These are phyloP conservation scores for Daphne laureola DNA, from an alignment of 441 rosid genomes.

Conservation along the genomic window DNA sequence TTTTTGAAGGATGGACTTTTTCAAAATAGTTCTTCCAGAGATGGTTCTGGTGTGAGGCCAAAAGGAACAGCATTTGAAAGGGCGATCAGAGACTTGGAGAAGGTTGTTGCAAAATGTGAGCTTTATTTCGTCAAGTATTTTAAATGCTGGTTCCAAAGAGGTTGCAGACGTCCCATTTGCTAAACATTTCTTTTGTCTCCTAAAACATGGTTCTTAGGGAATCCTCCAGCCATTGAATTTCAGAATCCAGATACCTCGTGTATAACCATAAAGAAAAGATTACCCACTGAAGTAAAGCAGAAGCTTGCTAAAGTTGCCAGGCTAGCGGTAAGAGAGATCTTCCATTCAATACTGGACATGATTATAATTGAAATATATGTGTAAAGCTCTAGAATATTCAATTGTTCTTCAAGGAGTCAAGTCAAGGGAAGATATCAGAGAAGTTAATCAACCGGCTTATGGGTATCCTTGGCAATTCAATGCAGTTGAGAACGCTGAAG, in stretches of 20 bases:
- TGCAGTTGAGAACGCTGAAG: slow-evolving; percentile 38
- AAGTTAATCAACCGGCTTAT: slow-evolving; percentile 31
- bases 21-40: slow-evolving; percentile 10
- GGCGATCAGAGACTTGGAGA: slow-evolving; percentile 37
- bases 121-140: slow-evolving; percentile 2
- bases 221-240: slow-evolving; percentile 20
- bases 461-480: slow-evolving; percentile 30
- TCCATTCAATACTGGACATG: neutral
- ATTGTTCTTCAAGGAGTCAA: slow-evolving; percentile 25
- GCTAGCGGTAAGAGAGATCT: slow-evolving; percentile 21
- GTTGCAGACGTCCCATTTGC: slow-evolving; percentile 8
- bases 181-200: neutral
- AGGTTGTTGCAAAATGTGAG: slow-evolving; percentile 33
- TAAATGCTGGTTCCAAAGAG: slow-evolving; percentile 8
- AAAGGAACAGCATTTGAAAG: slow-evolving; percentile 31
- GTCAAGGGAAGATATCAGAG: slow-evolving; percentile 34
- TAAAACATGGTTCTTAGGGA: slow-evolving; percentile 17
- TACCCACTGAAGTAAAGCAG: slow-evolving; percentile 32
- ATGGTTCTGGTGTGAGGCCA: slow-evolving; percentile 19
- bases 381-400: slow-evolving; percentile 8
- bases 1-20: neutral
- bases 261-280: slow-evolving; percentile 22
- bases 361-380: neutral
- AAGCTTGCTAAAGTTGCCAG: slow-evolving; percentile 40
- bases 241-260: slow-evolving; percentile 25